Conservation (phyloP, 2,329 filamentous ascomycete genomes). For the Cordyceps cateniannulata region DNA sequence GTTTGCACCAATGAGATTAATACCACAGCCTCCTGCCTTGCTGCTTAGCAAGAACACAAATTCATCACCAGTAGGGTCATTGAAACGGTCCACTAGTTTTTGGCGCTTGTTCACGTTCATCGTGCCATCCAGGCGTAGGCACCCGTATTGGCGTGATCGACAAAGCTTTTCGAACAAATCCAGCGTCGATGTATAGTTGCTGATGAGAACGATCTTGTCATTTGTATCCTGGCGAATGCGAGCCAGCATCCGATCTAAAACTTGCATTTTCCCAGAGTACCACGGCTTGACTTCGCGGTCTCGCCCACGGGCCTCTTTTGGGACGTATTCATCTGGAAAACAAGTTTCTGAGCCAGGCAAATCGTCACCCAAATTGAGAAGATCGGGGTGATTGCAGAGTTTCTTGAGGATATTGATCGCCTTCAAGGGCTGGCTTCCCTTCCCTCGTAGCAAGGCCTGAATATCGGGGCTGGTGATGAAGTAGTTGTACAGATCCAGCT, state of each 20-base stretch:
- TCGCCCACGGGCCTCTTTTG: constrained; percentile 78
- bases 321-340: constrained; percentile 82
- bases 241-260: constrained; percentile 95
- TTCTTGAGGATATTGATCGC: constrained; percentile 97
- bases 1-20: constrained; percentile 93
- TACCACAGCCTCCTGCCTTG: constrained; percentile 92
- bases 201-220: constrained; percentile 98
- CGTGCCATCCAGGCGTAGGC: constrained; percentile 83
- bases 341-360: constrained; percentile 78
- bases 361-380: constrained; percentile 76
- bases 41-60: constrained; percentile 95
- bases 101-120: constrained; percentile 98
- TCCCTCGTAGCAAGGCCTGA: constrained; percentile 82
- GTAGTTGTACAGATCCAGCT: constrained; percentile 89
- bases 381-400: constrained; percentile 94
- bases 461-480: constrained; percentile 96
- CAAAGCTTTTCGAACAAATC: constrained; percentile 92
- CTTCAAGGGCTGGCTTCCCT: constrained; percentile 92
- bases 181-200: constrained; percentile 94
- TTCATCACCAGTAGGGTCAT: constrained; percentile 81
- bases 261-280: constrained; percentile 98
- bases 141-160: constrained; percentile 76
- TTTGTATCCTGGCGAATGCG: constrained; percentile 94
- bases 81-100: constrained; percentile 96
- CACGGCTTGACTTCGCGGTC: constrained; percentile 89